A percentile compares a stretch with the other conserved stretches of the same genome.
Conservation (phyloP, 805 yeast species). For the Crinitomyces ghanaensis region DNA sequence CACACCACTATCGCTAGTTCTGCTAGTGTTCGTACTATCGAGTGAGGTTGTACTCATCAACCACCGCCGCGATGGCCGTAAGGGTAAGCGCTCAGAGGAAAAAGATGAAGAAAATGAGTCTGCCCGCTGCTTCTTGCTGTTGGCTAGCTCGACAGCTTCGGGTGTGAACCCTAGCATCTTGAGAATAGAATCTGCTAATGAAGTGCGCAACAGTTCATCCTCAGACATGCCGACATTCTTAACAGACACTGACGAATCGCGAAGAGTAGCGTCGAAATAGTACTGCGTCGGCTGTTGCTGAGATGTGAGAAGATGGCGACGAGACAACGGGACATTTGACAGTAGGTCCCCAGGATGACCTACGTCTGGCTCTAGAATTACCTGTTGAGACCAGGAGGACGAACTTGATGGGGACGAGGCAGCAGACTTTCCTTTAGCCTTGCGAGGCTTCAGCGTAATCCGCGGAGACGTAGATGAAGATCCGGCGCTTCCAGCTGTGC, state of each 20-base stretch:
- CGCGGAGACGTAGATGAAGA: too few species aligned
- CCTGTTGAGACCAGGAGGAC: constrained; percentile 14
- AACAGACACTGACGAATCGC: too few species aligned
- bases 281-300: too few species aligned
- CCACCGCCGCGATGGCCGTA: too few species aligned
- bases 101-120: too few species aligned
- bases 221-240: constrained; percentile 65
- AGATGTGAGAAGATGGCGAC: too few species aligned
- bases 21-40: too few species aligned
- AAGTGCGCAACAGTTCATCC: constrained; percentile 49
- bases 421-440: constrained; percentile 5
- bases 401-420: constrained; percentile 3
- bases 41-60: too few species aligned
- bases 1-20: constrained; percentile 3
- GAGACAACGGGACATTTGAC: constrained; percentile 56
- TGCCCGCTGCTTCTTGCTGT: too few species aligned
- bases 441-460: constrained; percentile 8
- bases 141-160: constrained; percentile 26
- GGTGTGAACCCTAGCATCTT: constrained; percentile 56
- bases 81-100: too few species aligned
- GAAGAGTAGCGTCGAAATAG: too few species aligned
- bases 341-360: constrained; percentile 78
- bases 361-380: constrained; percentile 23
- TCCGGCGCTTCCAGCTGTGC: too few species aligned
- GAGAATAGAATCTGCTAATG: constrained; percentile 63